Percentiles rank a stretch among this genome's conserved stretches.
phyloP scores from a whole-genome alignment of 2,329 filamentous ascomycete genomes.

The Pseudogymnoascus sp. region DNA sequence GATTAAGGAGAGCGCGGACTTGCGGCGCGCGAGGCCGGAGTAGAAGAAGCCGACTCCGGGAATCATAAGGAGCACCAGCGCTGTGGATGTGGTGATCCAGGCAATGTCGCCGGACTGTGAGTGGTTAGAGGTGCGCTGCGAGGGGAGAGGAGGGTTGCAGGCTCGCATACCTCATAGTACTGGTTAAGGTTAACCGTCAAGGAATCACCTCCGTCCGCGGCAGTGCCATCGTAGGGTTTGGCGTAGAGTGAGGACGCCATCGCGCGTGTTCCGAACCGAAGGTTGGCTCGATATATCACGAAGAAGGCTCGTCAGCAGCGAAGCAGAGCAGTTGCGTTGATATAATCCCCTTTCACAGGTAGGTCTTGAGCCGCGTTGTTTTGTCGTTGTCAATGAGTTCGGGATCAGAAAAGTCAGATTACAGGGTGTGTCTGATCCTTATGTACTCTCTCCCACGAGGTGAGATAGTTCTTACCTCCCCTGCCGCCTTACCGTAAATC shows the following conservation, averaged over 20 bases:
- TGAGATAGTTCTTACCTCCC: not conserved
- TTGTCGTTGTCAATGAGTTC: not conserved
- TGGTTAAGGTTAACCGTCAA: slow-evolving; percentile 66
- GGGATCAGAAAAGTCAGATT: not conserved
- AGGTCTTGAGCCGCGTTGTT: not conserved
- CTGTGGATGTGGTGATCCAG: slow-evolving; percentile 76
- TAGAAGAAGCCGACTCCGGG: slow-evolving; percentile 91
- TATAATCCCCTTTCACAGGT: not conserved
- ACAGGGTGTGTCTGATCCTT: not conserved
- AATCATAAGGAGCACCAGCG: slow-evolving; percentile 85
- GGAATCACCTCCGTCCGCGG: slow-evolving; percentile 53
- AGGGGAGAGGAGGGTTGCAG: not conserved
- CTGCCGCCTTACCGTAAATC: not conserved
- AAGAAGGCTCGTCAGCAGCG: not conserved
- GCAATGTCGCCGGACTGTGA: slow-evolving; percentile 69
- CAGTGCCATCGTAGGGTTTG: slow-evolving; percentile 47
- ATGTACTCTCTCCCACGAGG: not conserved
- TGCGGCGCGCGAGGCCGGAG: slow-evolving; percentile 79
- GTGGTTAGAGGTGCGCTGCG: slow-evolving; percentile 4
- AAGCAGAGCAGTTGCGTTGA: not conserved
- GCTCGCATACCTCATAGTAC: slow-evolving; percentile 63
- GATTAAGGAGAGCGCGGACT: slow-evolving; percentile 82
- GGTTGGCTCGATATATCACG: not conserved
- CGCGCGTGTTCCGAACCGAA: not conserved
- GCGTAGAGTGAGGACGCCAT: slow-evolving; percentile 20